These are phyloP conservation scores for Pachyrhizus erosus DNA, from an alignment of 306 rosid species.

Conservation along the genomic window DNA sequence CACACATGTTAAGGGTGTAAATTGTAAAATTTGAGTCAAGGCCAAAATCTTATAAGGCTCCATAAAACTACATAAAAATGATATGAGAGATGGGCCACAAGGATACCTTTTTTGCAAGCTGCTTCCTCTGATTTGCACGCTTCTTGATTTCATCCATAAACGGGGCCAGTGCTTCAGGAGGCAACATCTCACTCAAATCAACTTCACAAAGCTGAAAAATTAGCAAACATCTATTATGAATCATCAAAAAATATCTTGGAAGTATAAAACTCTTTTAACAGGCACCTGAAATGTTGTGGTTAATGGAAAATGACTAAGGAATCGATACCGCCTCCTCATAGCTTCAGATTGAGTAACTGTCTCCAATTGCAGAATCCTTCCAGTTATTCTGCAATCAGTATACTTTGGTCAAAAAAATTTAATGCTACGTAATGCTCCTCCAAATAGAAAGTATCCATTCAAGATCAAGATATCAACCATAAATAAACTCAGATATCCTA, in stretches of 20 bases:
- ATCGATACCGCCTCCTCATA: conserved; percentile 84
- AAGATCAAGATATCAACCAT: conserved; percentile 25
- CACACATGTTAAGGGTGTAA: not conserved
- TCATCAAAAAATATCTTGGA: conserved; percentile 22
- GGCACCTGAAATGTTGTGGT: conserved; percentile 87
- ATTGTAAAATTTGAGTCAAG: not conserved
- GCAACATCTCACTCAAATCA: conserved; percentile 75
- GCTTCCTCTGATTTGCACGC: conserved; percentile 87
- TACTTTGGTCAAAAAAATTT: conserved; percentile 31
- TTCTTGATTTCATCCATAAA: conserved; percentile 89
- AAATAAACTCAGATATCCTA: not conserved
- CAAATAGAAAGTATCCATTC: not conserved
- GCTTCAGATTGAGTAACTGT: conserved; percentile 88
- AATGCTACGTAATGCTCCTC: not conserved
- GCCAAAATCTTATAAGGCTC: not conserved
- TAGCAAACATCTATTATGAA: conserved; percentile 38
- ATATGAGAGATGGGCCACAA: conserved; percentile 23
- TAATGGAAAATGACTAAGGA: conserved; percentile 87
- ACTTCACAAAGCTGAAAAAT: conserved; percentile 89
- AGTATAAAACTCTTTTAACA: not conserved
- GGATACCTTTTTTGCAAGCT: conserved; percentile 78
- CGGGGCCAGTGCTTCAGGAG: conserved; percentile 75
- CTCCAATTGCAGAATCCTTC: conserved; percentile 85
- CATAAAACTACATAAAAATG: not conserved
- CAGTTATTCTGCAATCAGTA: conserved; percentile 70